phyloP scores from a whole-genome alignment of 2,329 filamentous ascomycete genomes.

The Dothideomycetes sp. region DNA sequence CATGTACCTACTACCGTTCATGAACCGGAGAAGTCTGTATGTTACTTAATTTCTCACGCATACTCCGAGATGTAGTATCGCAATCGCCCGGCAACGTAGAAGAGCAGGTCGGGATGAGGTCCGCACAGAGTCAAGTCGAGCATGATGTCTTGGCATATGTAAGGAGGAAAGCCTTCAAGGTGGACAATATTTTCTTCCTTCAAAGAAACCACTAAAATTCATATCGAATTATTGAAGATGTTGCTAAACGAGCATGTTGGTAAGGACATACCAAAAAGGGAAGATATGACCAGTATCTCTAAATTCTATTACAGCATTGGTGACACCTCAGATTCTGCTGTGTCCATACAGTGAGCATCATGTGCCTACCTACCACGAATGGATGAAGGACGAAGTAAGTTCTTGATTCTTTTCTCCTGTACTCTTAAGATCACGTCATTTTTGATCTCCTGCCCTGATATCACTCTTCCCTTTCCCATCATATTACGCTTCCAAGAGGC shows the following conservation, averaged over 20 bases:
- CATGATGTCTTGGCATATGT: background rate
- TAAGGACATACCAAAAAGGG: conserved; percentile 15
- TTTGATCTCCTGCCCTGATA: background rate
- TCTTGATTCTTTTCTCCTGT: background rate
- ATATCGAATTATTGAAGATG: conserved; percentile 22
- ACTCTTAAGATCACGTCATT: background rate
- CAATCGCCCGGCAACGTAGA: too few relatives aligned
- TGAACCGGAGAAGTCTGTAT: too few relatives aligned
- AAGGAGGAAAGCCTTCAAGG: background rate
- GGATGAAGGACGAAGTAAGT: conserved; percentile 74
- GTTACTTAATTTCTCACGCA: too few relatives aligned
- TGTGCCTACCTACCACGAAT: conserved; percentile 73
- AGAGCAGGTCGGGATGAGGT: too few relatives aligned
- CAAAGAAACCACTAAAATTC: background rate
- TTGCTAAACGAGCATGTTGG: conserved; percentile 34
- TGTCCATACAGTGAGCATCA: conserved; percentile 79
- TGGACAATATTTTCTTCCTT: background rate
- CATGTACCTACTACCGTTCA: too few relatives aligned
- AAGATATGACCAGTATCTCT: background rate
- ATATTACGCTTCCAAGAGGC: too few relatives aligned
- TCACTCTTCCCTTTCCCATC: background rate
- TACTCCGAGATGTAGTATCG: too few relatives aligned
- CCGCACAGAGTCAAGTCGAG: too few relatives aligned
- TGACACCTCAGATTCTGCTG: conserved; percentile 57
- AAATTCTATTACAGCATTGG: conserved; percentile 47